Base-by-base conservation (phyloP, 352 stramenopile genomes). In the Phytophthora capsici region DNA sequence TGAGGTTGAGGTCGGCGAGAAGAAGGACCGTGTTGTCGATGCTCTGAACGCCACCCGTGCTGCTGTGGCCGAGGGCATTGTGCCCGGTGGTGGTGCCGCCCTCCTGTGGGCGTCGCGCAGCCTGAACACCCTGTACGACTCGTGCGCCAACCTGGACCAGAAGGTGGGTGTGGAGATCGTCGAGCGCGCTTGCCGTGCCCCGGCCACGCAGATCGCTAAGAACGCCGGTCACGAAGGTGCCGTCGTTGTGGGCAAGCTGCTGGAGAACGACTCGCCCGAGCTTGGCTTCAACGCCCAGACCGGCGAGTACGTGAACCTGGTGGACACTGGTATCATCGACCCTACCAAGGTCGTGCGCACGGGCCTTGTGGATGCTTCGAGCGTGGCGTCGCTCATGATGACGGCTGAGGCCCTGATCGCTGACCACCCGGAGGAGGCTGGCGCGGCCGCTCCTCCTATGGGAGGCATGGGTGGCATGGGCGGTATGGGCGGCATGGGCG, bases 1-100 rank as follows among this genome's bases (percentile, higher is more conserved):
- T 52, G 98, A 99, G 79, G 96, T 99, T 40, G 98, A 99, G 80
- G 98, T 99, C 14, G 84, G 92, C 22, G 98, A 99, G 82, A 99
- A 99, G 96, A 99, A 99, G 90, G 98, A 99, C 82, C 95, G 98
- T 68, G 96, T 99, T 51, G 95, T 99, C 38, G 98, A 99, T 84
- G 98, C 98, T n/a, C 86, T 99, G 23, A 99, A 99, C 78, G 98
- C 98, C 51, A 99, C 98, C 40, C 95, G 97, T 62, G 98, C 98
- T 5, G 98, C 98, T 63, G 97, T 99, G 5, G 97, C 98, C 17
- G 96, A 99, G 76, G 98, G 98, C 45, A 99, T 99, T 57, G 97
- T 99, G 48, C 97, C 98, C 8, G 98, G 98, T 66, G 98, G 98
- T 62, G 98, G 98, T 70, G 97, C 95, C 58, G 98, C 98, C 1